Base-by-base conservation (phyloP, 1,139 yeast genomes). In the Pneumocystis jirovecii region DNA sequence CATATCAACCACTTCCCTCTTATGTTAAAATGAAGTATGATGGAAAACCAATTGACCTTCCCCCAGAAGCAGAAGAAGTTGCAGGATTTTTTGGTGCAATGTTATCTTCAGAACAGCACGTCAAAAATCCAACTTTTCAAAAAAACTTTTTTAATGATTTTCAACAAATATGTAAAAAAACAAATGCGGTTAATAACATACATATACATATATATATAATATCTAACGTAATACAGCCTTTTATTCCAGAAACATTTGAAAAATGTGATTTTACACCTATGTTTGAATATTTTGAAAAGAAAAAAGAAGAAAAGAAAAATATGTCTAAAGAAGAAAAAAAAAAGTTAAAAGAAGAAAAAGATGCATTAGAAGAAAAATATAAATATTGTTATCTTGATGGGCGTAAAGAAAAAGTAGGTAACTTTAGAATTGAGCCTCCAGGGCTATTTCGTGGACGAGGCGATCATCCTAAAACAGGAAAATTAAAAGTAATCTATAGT, bases 361-460 rank as follows among this genome's bases (percentile, higher is more conserved):
- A 89, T 64, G 80, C 79, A 65, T 70, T 81, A 17, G 97, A 91
- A 75, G 96, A 88, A 72, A 87, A 87, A 57, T 93, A 79, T 77
- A 89, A 87, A 72, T 84, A 82, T 21, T 91, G 97, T 77, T 73
- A 82, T 60, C 79, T 91, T 65, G 89, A 93, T 74, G 97, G 97
- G 29, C 82, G 96, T 70, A 86, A 83, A 72, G 97, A 91, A 73
- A 91, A 86, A 71, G 95, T 93, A 59, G 97, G 97, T 21, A 91
- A 93, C 74, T 91, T 91, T 75, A 80, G 93, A 72, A 86, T 93
- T 65, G 98, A 93, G 79, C 97, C 97, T 62, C 97, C 98, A 0
- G 97, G 96, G 1, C 77, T 93, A 66, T 93, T 91, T 74, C 81
- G 97, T 74, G 98, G 97, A 61, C 87, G 97, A 75, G 97, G 98